phyloP scores from a whole-genome alignment of 2,329 filamentous ascomycete genomes.

The Neurospora crassa region DNA sequence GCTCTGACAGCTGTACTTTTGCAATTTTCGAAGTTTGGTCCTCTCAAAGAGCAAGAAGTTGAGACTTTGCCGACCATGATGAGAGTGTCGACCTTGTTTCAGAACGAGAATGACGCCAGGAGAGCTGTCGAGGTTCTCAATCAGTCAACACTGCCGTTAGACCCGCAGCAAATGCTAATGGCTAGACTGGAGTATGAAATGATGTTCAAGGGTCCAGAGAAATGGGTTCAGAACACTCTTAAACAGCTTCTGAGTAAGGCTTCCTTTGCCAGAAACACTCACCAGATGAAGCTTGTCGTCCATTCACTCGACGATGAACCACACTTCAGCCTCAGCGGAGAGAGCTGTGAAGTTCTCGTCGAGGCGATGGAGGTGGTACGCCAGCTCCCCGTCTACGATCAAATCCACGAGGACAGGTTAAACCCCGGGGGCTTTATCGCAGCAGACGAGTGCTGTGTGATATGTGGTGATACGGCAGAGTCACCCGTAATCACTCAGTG shows the following conservation, averaged over 20 bases:
- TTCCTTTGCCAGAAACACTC: background rate
- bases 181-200: background rate
- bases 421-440: background rate
- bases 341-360: background rate
- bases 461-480: background rate
- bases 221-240: background rate
- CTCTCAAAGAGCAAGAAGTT: background rate
- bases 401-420: background rate
- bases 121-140: background rate
- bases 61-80: background rate
- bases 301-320: no score
- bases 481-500: background rate
- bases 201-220: background rate
- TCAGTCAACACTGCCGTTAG: background rate
- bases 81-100: background rate
- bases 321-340: background rate
- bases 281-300: background rate
- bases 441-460: background rate
- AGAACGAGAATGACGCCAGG: background rate
- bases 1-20: background rate
- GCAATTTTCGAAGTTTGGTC: background rate
- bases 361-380: background rate
- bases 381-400: background rate
- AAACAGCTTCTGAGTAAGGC: background rate
- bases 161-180: background rate